phyloP scores from a whole-genome alignment of 208 protist genomes.

The Crithidia brevicula region DNA sequence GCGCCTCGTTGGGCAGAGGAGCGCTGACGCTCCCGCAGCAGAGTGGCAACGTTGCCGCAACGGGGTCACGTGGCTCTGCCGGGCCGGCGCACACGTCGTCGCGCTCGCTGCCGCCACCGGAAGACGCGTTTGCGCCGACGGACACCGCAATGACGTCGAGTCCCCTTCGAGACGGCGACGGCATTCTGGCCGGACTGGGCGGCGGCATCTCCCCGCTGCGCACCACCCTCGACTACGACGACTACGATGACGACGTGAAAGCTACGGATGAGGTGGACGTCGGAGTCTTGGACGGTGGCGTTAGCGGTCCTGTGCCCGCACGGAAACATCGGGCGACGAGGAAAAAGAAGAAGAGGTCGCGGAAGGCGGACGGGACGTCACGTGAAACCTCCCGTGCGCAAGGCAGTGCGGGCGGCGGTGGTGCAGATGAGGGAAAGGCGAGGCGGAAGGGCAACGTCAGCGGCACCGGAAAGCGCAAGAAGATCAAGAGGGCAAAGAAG shows the following conservation, averaged over 20 bases:
- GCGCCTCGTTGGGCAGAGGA: not conserved
- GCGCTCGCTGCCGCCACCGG: not conserved
- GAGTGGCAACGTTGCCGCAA: not conserved
- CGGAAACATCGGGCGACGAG: not conserved
- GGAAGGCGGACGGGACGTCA: not conserved
- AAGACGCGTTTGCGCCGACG: constrained; percentile 17
- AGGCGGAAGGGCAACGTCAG: not conserved
- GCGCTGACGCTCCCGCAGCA: not conserved
- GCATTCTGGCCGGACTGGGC: constrained; percentile 20
- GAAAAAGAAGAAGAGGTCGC: not conserved
- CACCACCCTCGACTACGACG: constrained; percentile 6
- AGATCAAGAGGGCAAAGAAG: constrained; percentile 11
- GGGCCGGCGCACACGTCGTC: constrained; percentile 1
- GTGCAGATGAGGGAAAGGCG: not conserved
- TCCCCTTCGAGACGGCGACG: constrained; percentile 5
- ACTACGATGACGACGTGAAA: not conserved
- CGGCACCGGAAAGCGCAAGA: not conserved
- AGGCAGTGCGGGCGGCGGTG: not conserved
- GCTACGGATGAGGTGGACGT: not conserved
- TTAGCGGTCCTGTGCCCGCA: not conserved
- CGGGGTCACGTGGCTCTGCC: not conserved
- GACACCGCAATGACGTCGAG: constrained; percentile 11
- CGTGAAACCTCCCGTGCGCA: not conserved
- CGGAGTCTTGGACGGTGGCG: not conserved
- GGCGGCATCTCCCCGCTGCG: constrained; percentile 31